Conservation (phyloP, 2,329 filamentous ascomycete genomes). For the Fusarium camptoceras region DNA sequence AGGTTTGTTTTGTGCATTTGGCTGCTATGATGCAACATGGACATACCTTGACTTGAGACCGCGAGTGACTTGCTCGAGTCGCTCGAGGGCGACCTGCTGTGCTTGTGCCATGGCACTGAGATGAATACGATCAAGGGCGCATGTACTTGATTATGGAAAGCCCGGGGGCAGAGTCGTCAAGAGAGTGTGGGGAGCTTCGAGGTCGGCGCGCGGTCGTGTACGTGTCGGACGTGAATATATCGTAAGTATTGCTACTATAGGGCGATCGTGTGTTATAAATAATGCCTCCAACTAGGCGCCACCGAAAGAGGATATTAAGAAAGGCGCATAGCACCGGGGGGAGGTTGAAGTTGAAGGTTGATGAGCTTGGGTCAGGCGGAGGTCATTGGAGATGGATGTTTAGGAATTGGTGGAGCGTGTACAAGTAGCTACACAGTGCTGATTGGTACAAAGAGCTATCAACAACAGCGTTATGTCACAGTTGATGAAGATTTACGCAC, state of each 20-base stretch:
- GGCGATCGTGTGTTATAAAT: not conserved
- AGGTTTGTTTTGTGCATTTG: constrained; percentile 25
- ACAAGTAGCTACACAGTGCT: constrained; percentile 35
- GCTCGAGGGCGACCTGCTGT: constrained; percentile 66
- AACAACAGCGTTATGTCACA: rapidly evolving
- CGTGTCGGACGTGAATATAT: constrained; percentile 15
- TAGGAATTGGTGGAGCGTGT: constrained; percentile 37
- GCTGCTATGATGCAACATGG: constrained; percentile 32
- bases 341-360: constrained; percentile 37
- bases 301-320: constrained; percentile 32
- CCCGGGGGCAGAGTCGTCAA: constrained; percentile 8
- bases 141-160: constrained; percentile 43
- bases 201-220: constrained; percentile 22
- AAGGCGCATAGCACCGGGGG: constrained; percentile 42
- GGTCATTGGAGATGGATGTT: constrained; percentile 39
- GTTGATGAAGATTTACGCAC: not conserved
- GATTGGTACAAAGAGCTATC: not conserved
- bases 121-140: constrained; percentile 42
- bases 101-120: constrained; percentile 56
- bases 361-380: constrained; percentile 44
- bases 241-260: not conserved
- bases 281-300: constrained; percentile 33
- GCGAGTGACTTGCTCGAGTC: constrained; percentile 65
- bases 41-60: constrained; percentile 67
- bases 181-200: constrained; percentile 13